phyloP scores from a whole-genome alignment of 495 filamentous ascomycete genomes.

The Podospora conica region DNA sequence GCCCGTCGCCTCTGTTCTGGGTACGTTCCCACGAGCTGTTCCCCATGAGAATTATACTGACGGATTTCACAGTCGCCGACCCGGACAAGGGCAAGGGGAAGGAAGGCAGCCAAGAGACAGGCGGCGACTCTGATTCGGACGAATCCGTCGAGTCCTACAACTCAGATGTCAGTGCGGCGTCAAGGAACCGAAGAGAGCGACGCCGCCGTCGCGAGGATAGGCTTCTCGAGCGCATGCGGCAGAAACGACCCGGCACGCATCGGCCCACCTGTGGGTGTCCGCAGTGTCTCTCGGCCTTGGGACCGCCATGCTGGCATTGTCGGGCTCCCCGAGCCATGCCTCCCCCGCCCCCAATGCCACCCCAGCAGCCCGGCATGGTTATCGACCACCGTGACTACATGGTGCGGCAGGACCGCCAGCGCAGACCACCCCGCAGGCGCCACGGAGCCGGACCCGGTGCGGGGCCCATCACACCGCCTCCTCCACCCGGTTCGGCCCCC shows the following conservation, averaged over 20 bases:
- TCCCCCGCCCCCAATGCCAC: conserved; percentile 20
- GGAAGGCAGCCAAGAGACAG: conserved; percentile 19
- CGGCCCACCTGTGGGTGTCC: conserved; percentile 39
- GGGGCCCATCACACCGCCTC: conserved; percentile 12
- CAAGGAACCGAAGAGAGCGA: conserved; percentile 30
- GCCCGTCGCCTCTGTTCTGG: conserved; percentile 30
- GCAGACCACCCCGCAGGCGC: conserved; percentile 11
- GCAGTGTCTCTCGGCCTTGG: conserved; percentile 28
- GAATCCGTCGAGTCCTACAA: conserved; percentile 25
- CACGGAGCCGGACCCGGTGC: conserved; percentile 12
- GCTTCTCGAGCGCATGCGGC: conserved; percentile 32
- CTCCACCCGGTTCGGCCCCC: not conserved
- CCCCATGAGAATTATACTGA: not conserved
- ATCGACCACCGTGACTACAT: conserved; percentile 12
- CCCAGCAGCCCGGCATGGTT: conserved; percentile 15
- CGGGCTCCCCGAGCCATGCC: conserved; percentile 34
- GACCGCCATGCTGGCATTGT: conserved; percentile 42
- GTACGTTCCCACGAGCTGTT: conserved; percentile 17
- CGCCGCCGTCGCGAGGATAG: conserved; percentile 31
- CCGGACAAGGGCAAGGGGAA: conserved; percentile 33
- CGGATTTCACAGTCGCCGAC: conserved; percentile 25
- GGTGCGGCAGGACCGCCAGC: not conserved
- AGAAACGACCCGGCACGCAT: conserved; percentile 38
- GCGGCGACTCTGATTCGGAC: conserved; percentile 30
- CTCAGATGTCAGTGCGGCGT: conserved; percentile 32